phyloP scores from a whole-genome alignment of 2,329 filamentous ascomycete genomes.

The Sporothrix curviconia region DNA sequence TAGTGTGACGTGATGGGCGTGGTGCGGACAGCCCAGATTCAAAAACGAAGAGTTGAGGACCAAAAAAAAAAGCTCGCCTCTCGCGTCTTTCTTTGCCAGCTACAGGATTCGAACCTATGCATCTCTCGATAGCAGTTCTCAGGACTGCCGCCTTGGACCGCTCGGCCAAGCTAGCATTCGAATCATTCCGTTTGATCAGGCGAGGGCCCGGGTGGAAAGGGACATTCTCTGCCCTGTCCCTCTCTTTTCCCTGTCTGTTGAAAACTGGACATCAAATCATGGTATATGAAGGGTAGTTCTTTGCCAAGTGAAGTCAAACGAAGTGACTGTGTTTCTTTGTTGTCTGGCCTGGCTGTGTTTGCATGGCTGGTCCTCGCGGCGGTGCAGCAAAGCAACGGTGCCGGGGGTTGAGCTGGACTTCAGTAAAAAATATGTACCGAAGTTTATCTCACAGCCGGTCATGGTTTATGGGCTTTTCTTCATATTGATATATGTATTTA shows the following conservation, averaged over 20 bases:
- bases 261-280: not conserved
- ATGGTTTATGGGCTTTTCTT: too few species aligned
- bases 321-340: not conserved
- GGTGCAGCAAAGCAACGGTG: too few species aligned
- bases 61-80: not conserved
- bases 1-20: not conserved
- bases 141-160: slow-evolving; percentile 21
- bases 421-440: too few species aligned
- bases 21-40: not conserved
- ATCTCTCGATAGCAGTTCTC: slow-evolving; percentile 21
- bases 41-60: not conserved
- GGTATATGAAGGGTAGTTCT: slow-evolving; percentile 6
- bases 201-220: not conserved
- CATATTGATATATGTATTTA: too few species aligned
- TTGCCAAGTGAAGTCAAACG: not conserved
- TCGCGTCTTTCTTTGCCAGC: slow-evolving; percentile 15
- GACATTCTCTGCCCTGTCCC: not conserved
- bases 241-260: slow-evolving; percentile 5
- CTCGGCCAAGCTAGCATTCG: slow-evolving; percentile 21
- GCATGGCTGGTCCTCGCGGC: too few species aligned
- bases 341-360: not conserved
- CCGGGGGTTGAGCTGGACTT: too few species aligned
- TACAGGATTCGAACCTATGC: slow-evolving; percentile 22
- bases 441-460: too few species aligned
- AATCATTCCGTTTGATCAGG: not conserved